phyloP scores from a whole-genome alignment of 1,284 basidiomycete genomes.

The Ustilago esculenta region DNA sequence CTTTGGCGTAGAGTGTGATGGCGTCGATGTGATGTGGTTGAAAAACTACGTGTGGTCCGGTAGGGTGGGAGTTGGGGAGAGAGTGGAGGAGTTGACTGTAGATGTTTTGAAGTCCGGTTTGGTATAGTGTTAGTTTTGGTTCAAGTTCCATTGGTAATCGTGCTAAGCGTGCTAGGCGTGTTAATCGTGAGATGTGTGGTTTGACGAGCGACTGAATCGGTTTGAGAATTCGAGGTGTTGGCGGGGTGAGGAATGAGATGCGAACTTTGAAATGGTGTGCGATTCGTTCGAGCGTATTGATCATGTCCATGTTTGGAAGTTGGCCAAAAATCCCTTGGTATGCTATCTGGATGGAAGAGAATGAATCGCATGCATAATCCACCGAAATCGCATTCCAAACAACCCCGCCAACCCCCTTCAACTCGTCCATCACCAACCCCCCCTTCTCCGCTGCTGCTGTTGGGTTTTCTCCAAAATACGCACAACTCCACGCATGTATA shows the following conservation, averaged over 20 bases:
- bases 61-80: constrained; percentile 34
- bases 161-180: no score
- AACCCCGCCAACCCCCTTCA: constrained; percentile 68
- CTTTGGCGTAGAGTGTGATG: constrained; percentile 86
- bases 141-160: constrained; percentile 17
- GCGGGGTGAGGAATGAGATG: no score
- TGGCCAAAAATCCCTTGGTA: constrained; percentile 95
- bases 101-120: constrained; percentile 20
- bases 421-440: constrained; percentile 74
- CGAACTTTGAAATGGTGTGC: constrained; percentile 77
- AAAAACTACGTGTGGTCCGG: constrained; percentile 51
- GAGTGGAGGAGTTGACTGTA: constrained; percentile 19
- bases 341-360: constrained; percentile 89
- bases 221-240: no score
- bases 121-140: constrained; percentile 29
- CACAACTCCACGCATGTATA: constrained; percentile 87
- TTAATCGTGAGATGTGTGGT: no score
- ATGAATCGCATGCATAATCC: constrained; percentile 96
- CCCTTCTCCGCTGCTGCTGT: constrained; percentile 73
- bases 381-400: constrained; percentile 93
- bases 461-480: constrained; percentile 87
- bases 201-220: constrained; percentile 17
- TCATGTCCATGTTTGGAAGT: constrained; percentile 91
- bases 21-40: constrained; percentile 90
- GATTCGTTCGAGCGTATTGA: constrained; percentile 83